These are phyloP conservation scores for Solanum sejunctum DNA, from an alignment of 257 asterid species.

Conservation along the genomic window DNA sequence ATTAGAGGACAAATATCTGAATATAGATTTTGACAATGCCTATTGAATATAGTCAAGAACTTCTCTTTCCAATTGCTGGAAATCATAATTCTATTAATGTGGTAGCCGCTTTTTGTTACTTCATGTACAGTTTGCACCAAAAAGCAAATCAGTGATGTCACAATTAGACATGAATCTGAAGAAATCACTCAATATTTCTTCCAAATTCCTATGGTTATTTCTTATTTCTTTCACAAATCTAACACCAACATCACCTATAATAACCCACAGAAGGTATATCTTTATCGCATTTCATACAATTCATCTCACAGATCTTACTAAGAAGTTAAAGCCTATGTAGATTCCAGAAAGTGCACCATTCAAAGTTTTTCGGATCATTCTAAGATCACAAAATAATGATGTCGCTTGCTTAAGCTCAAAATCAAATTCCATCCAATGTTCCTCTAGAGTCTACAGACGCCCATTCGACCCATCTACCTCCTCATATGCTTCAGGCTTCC, in stretches of 20 bases:
- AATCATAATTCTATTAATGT: not conserved
- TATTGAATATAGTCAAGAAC: not conserved
- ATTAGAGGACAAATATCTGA: not conserved
- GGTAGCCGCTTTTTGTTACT: not conserved
- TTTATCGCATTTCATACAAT: not conserved
- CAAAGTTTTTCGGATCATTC: not conserved
- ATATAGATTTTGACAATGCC: not conserved
- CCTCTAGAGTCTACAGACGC: not conserved
- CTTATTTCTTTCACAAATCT: not conserved
- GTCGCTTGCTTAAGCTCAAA: not conserved
- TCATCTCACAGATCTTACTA: not conserved
- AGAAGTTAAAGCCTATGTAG: not conserved
- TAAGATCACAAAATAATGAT: not conserved
- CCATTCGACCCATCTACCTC: not conserved
- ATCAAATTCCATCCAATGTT: not conserved
- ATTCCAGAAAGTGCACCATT: not conserved
- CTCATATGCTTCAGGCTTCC: not conserved
- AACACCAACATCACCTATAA: not conserved
- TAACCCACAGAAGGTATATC: not conserved
- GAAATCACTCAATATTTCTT: not conserved
- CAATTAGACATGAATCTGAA: not conserved
- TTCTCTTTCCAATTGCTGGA: not conserved
- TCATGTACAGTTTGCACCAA: not conserved
- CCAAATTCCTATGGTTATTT: not conserved
- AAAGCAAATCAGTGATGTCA: not conserved